phyloP scores from a whole-genome alignment of 2,329 filamentous ascomycete species.

The Eutypa lata region DNA sequence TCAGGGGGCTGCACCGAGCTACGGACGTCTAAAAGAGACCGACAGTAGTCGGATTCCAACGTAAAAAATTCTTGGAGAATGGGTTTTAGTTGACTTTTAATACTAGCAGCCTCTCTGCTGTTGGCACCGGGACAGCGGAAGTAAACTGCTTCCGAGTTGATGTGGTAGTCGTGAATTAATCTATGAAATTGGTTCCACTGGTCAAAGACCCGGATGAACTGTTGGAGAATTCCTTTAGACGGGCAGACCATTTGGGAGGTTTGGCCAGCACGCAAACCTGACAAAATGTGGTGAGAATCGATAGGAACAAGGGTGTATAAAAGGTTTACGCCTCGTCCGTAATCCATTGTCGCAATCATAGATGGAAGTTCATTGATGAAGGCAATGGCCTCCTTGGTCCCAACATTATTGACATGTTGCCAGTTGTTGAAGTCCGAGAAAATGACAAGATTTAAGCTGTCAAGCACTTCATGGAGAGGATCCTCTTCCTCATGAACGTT shows the following conservation, averaged over 20 bases:
- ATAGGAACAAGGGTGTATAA: not conserved
- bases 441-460: not conserved
- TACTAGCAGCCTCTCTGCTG: not conserved
- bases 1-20: not conserved
- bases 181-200: not conserved
- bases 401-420: not conserved
- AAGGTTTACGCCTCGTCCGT: not conserved
- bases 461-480: not conserved
- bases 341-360: not conserved
- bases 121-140: not conserved
- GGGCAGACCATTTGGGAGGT: not conserved
- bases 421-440: constrained; percentile 2
- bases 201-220: constrained; percentile 3
- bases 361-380: constrained; percentile 1
- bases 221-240: not conserved
- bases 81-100: not conserved
- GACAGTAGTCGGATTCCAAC: not conserved
- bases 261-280: not conserved
- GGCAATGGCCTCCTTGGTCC: not conserved
- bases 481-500: not conserved
- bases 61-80: not conserved
- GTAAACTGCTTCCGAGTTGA: not conserved
- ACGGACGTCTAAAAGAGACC: not conserved
- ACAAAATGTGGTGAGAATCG: not conserved
- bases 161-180: not conserved